Base-by-base conservation (phyloP, 139 green algal species). In the Chlamydomonas incerta region DNA sequence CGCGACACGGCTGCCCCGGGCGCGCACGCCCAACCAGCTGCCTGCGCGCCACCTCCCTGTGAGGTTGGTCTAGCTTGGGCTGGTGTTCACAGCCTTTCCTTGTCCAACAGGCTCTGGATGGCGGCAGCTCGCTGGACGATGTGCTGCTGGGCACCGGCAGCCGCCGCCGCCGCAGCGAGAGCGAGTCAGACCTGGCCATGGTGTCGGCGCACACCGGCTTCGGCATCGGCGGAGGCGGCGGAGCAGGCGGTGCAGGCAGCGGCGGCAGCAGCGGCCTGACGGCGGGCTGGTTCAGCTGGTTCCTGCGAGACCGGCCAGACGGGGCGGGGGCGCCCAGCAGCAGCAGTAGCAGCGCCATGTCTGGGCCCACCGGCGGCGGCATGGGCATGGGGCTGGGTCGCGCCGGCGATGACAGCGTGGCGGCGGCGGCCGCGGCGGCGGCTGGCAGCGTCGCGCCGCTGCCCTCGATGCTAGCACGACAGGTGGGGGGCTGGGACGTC, bases 271-370 rank as follows among this genome's bases (percentile, higher is more conserved):
- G 20, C 29, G 28, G 60, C 58, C 66, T 74, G 31, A 26, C 37
- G 1, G 34, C 52, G 21, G 62, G 69, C 31, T 89, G 85, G 85
- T 89, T 89, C 65, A 81, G 47, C 60, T 89, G 85, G 85, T 80
- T 89, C 41, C 65, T 74, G 35, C 75, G 75, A 0, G 75, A 82
- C 60, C 24, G 37, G 41, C 75, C 75, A 0, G 75, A 82, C 35
- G 63, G 74, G 28, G 50, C n/a, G 23, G 74, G 57, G 41, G 41
- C 8, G 41, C 41, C 41, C 41, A 50, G 41, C 41, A 50, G 41
- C 41, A 50, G 41, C 41, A 50, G 41, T 50, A 50, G n/a, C 52
- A 47, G 66, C 4, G 24, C 10, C n/a, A 1, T 55, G 10, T 20
- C 5, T 0, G 33, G 57, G 3, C 37, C 29, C 28, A 11, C 75